These are phyloP conservation scores for Yarrowia deformans DNA, from an alignment of 805 yeast species.

Conservation along the genomic window DNA sequence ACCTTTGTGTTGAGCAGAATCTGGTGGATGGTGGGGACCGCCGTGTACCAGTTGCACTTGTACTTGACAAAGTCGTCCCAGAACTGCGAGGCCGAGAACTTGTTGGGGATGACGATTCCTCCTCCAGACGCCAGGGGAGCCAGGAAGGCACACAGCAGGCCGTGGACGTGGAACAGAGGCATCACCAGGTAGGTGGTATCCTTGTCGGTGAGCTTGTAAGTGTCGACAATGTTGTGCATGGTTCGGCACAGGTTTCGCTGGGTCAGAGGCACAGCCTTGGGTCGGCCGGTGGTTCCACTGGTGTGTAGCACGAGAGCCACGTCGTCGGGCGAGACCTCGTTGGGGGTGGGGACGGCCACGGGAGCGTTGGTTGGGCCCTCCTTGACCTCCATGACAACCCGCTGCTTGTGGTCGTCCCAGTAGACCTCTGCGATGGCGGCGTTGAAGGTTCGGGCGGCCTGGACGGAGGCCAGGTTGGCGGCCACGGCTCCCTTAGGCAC, in stretches of 20 bases:
- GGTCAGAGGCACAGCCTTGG: slow-evolving; percentile 76
- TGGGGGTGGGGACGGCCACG: slow-evolving; percentile 32
- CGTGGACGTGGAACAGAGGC: slow-evolving; percentile 84
- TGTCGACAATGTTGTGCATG: slow-evolving; percentile 63
- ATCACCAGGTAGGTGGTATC: slow-evolving; percentile 71
- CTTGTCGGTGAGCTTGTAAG: slow-evolving; percentile 58
- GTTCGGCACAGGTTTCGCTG: slow-evolving; percentile 69
- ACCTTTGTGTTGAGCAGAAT: slow-evolving; percentile 62
- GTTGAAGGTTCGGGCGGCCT: slow-evolving; percentile 58
- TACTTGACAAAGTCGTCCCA: slow-evolving; percentile 63
- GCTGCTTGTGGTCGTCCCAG: slow-evolving; percentile 54
- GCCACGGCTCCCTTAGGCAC: slow-evolving; percentile 62
- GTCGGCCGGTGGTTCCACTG: slow-evolving; percentile 78
- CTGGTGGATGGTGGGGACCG: slow-evolving; percentile 79
- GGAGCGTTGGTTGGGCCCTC: slow-evolving; percentile 15
- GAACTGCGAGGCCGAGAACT: slow-evolving; percentile 66
- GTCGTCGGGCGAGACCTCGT: slow-evolving; percentile 55
- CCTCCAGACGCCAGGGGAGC: slow-evolving; percentile 70
- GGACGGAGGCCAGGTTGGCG: slow-evolving; percentile 55
- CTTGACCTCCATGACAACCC: slow-evolving; percentile 51
- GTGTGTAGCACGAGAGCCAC: slow-evolving; percentile 74
- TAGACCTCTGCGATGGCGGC: slow-evolving; percentile 62
- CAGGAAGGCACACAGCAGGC: slow-evolving; percentile 68
- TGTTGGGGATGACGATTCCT: slow-evolving; percentile 65
- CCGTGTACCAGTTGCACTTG: slow-evolving; percentile 73